Evolutionary conservation across 2,329 filamentous ascomycete genomes (phyloP), one percentile per base, ranked within the genome.

Genomic region (Decorospora gaudefroyi): DNA sequence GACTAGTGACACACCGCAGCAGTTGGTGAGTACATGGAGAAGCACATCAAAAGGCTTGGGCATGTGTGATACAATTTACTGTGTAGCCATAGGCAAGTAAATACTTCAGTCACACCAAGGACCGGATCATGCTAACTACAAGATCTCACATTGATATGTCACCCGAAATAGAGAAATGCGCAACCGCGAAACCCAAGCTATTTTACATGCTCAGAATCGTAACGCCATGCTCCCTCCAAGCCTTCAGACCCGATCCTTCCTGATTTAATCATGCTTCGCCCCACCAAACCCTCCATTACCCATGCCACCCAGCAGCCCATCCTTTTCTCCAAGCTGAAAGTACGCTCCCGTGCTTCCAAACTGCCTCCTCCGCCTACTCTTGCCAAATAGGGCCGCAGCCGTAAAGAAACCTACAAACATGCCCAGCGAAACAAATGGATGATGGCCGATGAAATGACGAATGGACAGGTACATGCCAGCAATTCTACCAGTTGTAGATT

Each of bases 401-500:
- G 86, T 71, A 4, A 77, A 67, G 39, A 87, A 66, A 25, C 79
- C 83, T 12, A 83, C 69, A 13, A 85, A 71, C 50, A 84, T 78
- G 11, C 79, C 80, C 5, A 82, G 58, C 16, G 67, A 66, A 6
- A 79, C 55, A 39, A 74, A 63, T 1, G 76, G 76, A 51, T 79
- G 76, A 21, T 68, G 64, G n/a, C 62, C 57, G 15, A 71, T 61
- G 38, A 73, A 72, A 15, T 64, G 64, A 33, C 70, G 70, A 15
- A 76, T 52, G 4, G 67, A 68, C 51, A 73, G 73, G 72, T 89
- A 87, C 48, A 89, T 73, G 70, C 87, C 86, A 62, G 86, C 81
- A 50, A 92, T 74, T 44, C 79, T 78, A 40, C 82, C 84, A 46
- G 88, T 84, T n/a, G 88, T 90, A 51, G 86, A 83, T 74, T 92